Evolutionary conservation across 2,329 filamentous ascomycete species (phyloP), one percentile per base, ranked within the genome.

Genomic region (Rhexocercosporidium sp.): DNA sequence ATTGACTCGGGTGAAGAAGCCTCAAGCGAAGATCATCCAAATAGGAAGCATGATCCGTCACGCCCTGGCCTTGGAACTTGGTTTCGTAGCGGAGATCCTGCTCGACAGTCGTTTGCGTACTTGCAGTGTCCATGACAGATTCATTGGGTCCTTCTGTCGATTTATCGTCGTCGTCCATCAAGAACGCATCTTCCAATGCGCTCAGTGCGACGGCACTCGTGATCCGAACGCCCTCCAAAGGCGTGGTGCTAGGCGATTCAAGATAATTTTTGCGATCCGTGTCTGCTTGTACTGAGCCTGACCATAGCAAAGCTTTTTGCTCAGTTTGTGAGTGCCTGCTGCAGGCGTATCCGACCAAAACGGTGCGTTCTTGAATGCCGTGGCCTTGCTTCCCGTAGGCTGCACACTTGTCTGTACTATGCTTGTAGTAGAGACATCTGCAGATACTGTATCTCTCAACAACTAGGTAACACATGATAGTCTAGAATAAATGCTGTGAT

Each of bases 21-120:
- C 61, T 64, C 16, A 37, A 44, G 7, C 61, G 61, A 56, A 64
- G 37, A 16, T 64, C 61, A 31, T 56, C 37, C 34, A 64, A 20
- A 16, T 57, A 31, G 20, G 22, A 22, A 0, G 34, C 12, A 7
- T 46, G 49, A 46, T 34, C 54, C 57, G 49, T n/a, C 11, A 57
- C 34, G 18, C 1, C 27, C 0, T 46, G 37, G 12, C 3, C 27
- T 3, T 46, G 37, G n/a, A 37, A n/a, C 37, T 64, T 64, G 16
- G 37, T 20, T 16, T 64, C 61, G 41, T 57, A n/a, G 12, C 37
- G 14, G 9, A 25, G 3, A 34, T 64, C 61, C 4, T 31, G 20
- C 11, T 64, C 51, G 7, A 64, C 49, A 2, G 61, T 64, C 14
- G 49, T 56, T 34, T 56, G 61, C 4, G 61, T 64, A 22, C 49